Conservation (phyloP, 495 filamentous ascomycete species). For the Cercophora newfieldiana region DNA sequence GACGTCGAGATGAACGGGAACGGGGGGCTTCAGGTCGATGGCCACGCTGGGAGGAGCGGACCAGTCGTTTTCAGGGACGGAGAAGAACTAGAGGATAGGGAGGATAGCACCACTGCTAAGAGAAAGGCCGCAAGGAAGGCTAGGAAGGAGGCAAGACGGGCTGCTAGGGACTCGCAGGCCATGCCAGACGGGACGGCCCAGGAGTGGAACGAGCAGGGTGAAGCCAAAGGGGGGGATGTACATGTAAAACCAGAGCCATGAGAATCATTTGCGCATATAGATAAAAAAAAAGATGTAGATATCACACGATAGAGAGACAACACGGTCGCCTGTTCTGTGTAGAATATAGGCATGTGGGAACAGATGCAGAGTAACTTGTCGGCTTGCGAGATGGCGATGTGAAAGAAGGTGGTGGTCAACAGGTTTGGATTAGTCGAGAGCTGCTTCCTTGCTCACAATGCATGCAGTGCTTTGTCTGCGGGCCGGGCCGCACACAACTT, state of each 20-base stretch:
- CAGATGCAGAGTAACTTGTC: too few species aligned
- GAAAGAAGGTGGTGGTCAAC: too few species aligned
- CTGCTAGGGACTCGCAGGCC: slow-evolving; percentile 68
- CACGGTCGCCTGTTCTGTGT: too few species aligned
- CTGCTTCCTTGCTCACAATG: too few species aligned
- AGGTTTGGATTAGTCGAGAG: too few species aligned
- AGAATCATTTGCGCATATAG: background rate
- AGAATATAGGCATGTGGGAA: too few species aligned
- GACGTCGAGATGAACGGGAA: background rate
- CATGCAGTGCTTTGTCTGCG: too few species aligned
- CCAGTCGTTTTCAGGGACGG: background rate
- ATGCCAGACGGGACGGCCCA: too few species aligned
- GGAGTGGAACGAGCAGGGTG: slow-evolving; percentile 37
- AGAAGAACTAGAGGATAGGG: background rate
- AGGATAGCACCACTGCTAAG: background rate
- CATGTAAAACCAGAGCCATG: background rate
- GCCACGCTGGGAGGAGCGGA: background rate
- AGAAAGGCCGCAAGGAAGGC: background rate
- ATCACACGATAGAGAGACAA: background rate
- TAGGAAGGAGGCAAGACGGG: slow-evolving; percentile 62
- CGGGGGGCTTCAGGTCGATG: too few species aligned
- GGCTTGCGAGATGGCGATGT: too few species aligned
- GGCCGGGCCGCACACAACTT: too few species aligned
- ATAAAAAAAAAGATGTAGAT: background rate
- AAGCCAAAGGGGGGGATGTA: background rate